These are phyloP conservation scores for Chlorella sorokiniana DNA, from an alignment of 139 green algal species.

Conservation along the genomic window DNA sequence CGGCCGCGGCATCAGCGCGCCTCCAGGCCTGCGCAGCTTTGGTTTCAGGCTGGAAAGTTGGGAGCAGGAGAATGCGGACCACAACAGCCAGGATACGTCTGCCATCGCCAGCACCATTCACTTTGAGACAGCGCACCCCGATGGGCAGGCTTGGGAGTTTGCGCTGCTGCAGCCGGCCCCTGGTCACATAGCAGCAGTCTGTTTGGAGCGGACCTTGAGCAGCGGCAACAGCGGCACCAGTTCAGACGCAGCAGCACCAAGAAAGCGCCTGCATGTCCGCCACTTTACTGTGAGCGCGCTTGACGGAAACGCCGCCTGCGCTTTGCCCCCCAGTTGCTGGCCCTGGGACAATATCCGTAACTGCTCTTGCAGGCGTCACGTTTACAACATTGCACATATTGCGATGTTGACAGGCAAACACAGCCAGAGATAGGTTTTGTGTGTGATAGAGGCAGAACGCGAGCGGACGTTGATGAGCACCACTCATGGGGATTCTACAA, in stretches of 20 bases:
- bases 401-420: too few relatives aligned
- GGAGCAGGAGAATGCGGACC: not conserved
- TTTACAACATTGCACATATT: too few relatives aligned
- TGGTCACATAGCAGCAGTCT: constrained; percentile 41
- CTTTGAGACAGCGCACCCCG: not conserved
- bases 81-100: too few relatives aligned
- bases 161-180: constrained; percentile 38
- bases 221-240: not conserved
- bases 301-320: too few relatives aligned
- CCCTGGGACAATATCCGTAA: not conserved
- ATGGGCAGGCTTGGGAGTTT: constrained; percentile 38
- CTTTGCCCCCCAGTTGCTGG: not conserved
- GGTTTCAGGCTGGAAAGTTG: constrained; percentile 35
- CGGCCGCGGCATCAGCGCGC: constrained; percentile 67
- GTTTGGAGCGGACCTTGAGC: constrained; percentile 30
- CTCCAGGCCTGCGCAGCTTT: constrained; percentile 69
- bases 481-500: too few relatives aligned
- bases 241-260: not conserved
- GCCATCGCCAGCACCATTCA: not conserved
- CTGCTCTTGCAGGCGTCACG: too few relatives aligned
- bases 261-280: not conserved
- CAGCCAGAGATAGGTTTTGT: too few relatives aligned
- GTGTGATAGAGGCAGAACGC: too few relatives aligned
- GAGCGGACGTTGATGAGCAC: too few relatives aligned
- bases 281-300: not conserved